Evolutionary conservation across 2,329 filamentous ascomycete genomes (phyloP), one percentile per base, ranked within the genome.

Genomic region (Claviceps maximensis): DNA sequence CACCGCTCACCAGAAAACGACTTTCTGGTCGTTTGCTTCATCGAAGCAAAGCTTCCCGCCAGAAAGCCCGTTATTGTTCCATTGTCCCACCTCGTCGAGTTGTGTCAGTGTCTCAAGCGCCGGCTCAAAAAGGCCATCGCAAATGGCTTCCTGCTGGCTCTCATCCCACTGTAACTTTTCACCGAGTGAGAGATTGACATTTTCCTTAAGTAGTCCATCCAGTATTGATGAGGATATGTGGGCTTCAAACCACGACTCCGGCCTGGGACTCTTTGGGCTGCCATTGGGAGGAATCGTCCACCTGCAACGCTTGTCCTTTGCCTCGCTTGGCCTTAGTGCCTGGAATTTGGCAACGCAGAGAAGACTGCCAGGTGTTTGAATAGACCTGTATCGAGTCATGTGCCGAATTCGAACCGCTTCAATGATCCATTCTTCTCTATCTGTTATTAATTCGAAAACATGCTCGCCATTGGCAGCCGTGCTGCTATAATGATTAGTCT

Each of bases 41-140:
- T 41, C 50, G 25, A 53, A 50, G 8, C 12, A 15, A 5, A 45
- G 12, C 2, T 33, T 19, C 8, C 29, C 33, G 12, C 27, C 41
- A 19, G 33, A 54, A 42, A 60, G 55, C 0, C 54, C 57, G 27
- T 65, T 65, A 36, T 61, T 52, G 38, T 68, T 69, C 2, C 54
- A 57, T 4, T 47, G 36, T 0, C 67, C 67, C 13, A 68, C 56
- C 0, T 54, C 41, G 51, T 69, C 65, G 63, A 69, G 66, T n/a
- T 59, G 55, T 1, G 56, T 51, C 12, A 68, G 54, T 61, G 68
- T 66, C 2, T 53, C 56, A 6, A 69, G 38, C 0, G 62, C 64
- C 2, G 63, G 61, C 13, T 57, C 55, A 44, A 61, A 65, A 5
- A 69, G 55, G 12, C 60, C 57, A 19, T 58, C 56, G 19, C 67